phyloP scores from a whole-genome alignment of 805 yeast species.

The Nakazawaea anatomiae region DNA sequence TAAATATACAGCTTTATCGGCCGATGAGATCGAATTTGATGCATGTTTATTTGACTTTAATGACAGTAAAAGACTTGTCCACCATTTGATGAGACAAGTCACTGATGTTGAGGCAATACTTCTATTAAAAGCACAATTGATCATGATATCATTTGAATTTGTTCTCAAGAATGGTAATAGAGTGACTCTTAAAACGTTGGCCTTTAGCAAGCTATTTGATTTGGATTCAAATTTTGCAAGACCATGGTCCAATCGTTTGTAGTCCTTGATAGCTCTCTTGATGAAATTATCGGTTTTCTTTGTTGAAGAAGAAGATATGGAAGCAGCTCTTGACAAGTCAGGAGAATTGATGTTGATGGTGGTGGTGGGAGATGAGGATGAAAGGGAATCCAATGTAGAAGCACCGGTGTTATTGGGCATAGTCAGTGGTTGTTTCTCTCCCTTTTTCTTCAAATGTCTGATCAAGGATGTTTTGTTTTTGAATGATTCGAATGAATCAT shows the following conservation, averaged over 20 bases:
- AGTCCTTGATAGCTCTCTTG: slow-evolving; percentile 11
- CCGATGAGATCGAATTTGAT: slow-evolving; percentile 24
- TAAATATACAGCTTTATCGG: slow-evolving; percentile 46
- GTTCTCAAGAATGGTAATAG: slow-evolving; percentile 38
- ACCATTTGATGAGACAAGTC: slow-evolving; percentile 38
- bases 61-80: slow-evolving; percentile 38
- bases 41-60: slow-evolving; percentile 22
- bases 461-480: not conserved
- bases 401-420: too few relatives aligned
- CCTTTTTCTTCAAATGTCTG: slow-evolving; percentile 1
- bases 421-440: not conserved
- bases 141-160: slow-evolving; percentile 11
- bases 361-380: not conserved
- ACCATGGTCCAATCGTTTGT: slow-evolving; percentile 37
- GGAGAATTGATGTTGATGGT: not conserved
- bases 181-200: slow-evolving; percentile 41
- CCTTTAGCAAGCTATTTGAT: slow-evolving; percentile 30
- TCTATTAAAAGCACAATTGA: slow-evolving; percentile 9
- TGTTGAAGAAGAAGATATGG: not conserved
- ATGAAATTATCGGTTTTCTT: slow-evolving; percentile 1
- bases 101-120: slow-evolving; percentile 10
- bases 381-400: not conserved
- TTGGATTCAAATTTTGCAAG: slow-evolving; percentile 37
- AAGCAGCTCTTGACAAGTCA: not conserved
- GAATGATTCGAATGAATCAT: slow-evolving; percentile 3